Evolutionary conservation across 805 yeast genomes (phyloP).

Genomic region (Ogataea minuta): DNA sequence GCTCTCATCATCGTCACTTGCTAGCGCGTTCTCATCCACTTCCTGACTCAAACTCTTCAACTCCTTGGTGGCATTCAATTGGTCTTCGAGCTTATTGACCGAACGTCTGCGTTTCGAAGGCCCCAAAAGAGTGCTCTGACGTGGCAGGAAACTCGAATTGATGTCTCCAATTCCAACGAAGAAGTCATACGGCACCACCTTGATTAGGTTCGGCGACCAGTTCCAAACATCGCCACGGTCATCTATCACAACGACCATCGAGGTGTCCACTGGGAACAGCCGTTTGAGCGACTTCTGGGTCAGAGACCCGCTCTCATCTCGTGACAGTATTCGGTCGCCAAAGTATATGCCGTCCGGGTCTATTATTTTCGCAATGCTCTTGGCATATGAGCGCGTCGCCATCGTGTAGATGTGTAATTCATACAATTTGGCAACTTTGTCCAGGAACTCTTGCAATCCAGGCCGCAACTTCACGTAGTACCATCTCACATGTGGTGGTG

Average conservation of each 20-base stretch:
- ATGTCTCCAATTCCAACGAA: conserved; percentile 98
- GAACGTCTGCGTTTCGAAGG: conserved; percentile 63
- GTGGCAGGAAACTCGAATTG: conserved; percentile 87
- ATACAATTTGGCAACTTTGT: conserved; percentile 58
- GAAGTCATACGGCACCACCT: conserved; percentile 93
- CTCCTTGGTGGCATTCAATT: conserved; percentile 28
- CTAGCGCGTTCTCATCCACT: conserved; percentile 16
- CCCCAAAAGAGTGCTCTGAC: conserved; percentile 57
- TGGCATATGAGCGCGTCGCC: conserved; percentile 96
- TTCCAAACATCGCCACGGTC: conserved; percentile 99
- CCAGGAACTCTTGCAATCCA: conserved; percentile 73
- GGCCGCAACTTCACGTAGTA: conserved; percentile 93
- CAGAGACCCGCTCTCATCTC: conserved; percentile 93
- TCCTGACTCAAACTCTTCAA: conserved; percentile 7
- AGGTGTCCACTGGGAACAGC: conserved; percentile 91
- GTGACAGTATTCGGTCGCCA: conserved; percentile 85
- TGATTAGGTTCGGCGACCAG: conserved; percentile 88
- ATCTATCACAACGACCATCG: conserved; percentile 94
- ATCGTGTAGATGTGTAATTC: conserved; percentile 96
- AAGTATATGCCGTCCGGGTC: conserved; percentile 87
- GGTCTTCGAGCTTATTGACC: conserved; percentile 54
- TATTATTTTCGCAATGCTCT: conserved; percentile 81
- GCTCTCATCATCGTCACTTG: conserved; percentile 16
- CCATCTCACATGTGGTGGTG: conserved; percentile 66
- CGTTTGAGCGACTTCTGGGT: conserved; percentile 86